Percentiles rank a stretch among this genome's conserved stretches.
Evolutionary conservation across 139 green algal species (phyloP).

Genomic region (Micractinium conductrix): DNA sequence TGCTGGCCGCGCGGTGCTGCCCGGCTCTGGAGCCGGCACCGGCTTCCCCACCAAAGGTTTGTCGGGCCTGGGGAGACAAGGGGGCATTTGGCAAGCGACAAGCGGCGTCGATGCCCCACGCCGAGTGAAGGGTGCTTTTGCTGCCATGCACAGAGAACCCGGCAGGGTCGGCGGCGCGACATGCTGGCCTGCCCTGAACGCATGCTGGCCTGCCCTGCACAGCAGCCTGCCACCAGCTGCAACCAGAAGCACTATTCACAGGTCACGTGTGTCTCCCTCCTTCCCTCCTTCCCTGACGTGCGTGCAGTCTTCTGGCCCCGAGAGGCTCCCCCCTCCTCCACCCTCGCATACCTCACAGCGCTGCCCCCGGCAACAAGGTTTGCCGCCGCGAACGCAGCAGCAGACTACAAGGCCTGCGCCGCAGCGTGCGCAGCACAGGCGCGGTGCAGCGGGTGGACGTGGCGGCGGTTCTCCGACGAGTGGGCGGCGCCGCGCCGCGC

Average conservation of each 20-base stretch:
- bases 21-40: background rate
- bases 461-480: background rate
- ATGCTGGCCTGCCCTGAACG: too few relatives aligned
- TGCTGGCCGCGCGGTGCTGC: background rate
- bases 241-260: too few relatives aligned
- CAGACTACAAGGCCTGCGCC: background rate
- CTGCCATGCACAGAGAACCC: too few relatives aligned
- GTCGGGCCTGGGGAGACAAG: too few relatives aligned
- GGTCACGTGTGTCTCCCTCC: too few relatives aligned
- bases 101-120: too few relatives aligned
- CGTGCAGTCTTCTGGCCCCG: background rate
- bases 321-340: background rate
- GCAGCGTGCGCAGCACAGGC: background rate
- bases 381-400: too few relatives aligned
- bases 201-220: too few relatives aligned
- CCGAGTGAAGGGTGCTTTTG: too few relatives aligned
- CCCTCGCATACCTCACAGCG: background rate
- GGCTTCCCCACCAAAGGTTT: background rate
- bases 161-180: too few relatives aligned
- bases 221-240: too few relatives aligned
- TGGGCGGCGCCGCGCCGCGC: background rate
- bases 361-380: background rate
- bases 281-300: constrained; percentile 33
- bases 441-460: background rate
- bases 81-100: too few relatives aligned